Base-by-base conservation (phyloP, 345 rosid species). In the Brassica incana region DNA sequence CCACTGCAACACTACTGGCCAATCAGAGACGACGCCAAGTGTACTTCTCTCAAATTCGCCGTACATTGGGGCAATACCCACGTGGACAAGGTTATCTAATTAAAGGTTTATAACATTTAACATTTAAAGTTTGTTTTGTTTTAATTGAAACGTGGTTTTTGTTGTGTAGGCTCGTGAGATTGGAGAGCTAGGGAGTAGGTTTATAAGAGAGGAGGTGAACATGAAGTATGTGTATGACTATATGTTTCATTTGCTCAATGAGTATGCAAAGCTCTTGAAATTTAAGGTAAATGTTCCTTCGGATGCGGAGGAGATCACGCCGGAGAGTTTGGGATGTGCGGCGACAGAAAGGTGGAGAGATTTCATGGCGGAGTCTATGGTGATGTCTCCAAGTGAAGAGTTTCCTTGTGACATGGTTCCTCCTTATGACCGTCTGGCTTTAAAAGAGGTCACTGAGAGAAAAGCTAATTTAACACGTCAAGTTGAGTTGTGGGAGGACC, bases 1-100 rank as follows among this genome's bases (percentile, higher is more conserved):
- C 95, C 97, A 64, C 16, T 91, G 83, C 62, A 87, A 70, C 95
- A 90, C 61, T 88, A 87, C 62, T 93, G 97, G 97, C 95, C 93
- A 27, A 85, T 93, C 11, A 80, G 83, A 45, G 83, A 80, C 67
- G 36, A 80, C 58, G 58, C 69, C 56, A 84, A 88, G 45, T 93
- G 97, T 80, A 71, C 77, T 29, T 84, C 88, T 67, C 88, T 91
- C 9, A 88, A 88, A 73, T 87, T 85, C 69, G 97, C 94, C 0
- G 97, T 93, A 5, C 87, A 89, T 60, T 93, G 94, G 98, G 98
- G 94, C 25, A 91, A 90, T 43, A 80, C 72, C 3, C 76, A 75
- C 58, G 40, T 70, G 71, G 69, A 75, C 2, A 76, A 80, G 83
- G 83, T 80, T 8, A 68, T 50, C 32, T 52, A 71, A 1, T 33